A percentile compares a stretch with the other conserved stretches of the same genome.
These are phyloP conservation scores for Fusarium torulosum DNA, from an alignment of 2,329 filamentous ascomycete species.

Conservation along the genomic window DNA sequence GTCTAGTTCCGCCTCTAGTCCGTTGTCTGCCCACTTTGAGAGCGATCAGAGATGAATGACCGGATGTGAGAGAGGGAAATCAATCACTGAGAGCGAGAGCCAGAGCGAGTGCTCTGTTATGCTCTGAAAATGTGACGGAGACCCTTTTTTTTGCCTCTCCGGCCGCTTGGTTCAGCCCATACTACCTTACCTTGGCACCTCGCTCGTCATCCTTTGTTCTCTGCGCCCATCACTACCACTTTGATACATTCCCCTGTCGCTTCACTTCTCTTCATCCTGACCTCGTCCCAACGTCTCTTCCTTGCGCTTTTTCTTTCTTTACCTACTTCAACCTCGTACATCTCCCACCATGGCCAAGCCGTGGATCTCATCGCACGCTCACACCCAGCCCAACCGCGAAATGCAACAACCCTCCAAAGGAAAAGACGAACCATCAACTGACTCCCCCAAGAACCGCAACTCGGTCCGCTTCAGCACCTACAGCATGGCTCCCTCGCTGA, in stretches of 20 bases:
- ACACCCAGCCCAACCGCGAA: conserved; percentile 33
- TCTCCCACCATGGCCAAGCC: conserved; percentile 42
- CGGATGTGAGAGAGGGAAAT: conserved; percentile 1
- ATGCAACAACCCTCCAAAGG: conserved; percentile 19
- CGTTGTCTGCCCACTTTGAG: conserved; percentile 36
- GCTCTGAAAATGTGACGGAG: conserved; percentile 23
- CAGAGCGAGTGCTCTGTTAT: conserved; percentile 11
- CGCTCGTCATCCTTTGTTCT: conserved; percentile 30
- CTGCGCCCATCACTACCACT: conserved; percentile 29
- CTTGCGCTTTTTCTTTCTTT: conserved; percentile 11
- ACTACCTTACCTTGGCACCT: conserved; percentile 15
- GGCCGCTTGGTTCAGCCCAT: conserved; percentile 37
- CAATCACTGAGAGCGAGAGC: conserved; percentile 3
- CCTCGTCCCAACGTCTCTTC: not conserved
- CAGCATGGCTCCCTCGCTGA: conserved; percentile 71
- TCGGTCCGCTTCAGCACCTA: conserved; percentile 71
- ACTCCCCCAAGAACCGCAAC: conserved; percentile 60
- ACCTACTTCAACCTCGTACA: conserved; percentile 15
- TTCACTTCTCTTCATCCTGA: conserved; percentile 5
- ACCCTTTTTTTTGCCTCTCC: conserved; percentile 20
- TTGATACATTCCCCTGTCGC: conserved; percentile 36
- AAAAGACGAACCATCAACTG: conserved; percentile 31
- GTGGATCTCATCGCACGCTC: conserved; percentile 31
- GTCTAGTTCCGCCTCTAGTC: conserved; percentile 36
- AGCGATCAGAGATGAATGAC: conserved; percentile 14